phyloP scores from a whole-genome alignment of 768 basidiomycete species.

The Leccinum variicolor region DNA sequence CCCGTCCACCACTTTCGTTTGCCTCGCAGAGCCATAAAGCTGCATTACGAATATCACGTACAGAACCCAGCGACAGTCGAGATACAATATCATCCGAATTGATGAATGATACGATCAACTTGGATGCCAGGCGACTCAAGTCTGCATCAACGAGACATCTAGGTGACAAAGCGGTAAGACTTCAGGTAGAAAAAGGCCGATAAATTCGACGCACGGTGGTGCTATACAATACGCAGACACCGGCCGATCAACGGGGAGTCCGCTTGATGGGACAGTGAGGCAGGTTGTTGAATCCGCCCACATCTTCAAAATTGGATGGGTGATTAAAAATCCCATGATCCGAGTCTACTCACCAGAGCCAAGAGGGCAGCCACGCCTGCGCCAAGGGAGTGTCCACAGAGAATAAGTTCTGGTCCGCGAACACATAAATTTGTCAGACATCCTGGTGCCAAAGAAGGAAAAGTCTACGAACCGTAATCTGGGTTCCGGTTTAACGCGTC shows the following conservation, averaged over 20 bases:
- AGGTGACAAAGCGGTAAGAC: constrained; percentile 1
- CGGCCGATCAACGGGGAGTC: constrained; percentile 61
- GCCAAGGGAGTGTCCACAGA: constrained; percentile 83
- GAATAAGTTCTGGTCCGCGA: constrained; percentile 51
- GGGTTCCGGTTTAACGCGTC: constrained; percentile 67
- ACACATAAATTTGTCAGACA: constrained; percentile 1
- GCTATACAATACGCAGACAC: constrained; percentile 78
- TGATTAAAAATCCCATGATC: neutral
- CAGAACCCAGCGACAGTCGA: constrained; percentile 71
- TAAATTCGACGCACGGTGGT: constrained; percentile 57
- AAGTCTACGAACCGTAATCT: constrained; percentile 57
- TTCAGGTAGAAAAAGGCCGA: neutral
- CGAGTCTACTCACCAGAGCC: constrained; percentile 52
- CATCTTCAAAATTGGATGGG: constrained; percentile 46
- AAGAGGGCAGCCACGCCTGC: constrained; percentile 77
- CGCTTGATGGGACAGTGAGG: constrained; percentile 61
- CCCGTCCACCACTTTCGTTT: constrained; percentile 39
- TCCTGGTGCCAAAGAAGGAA: neutral
- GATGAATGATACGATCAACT: constrained; percentile 72
- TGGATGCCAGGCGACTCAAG: constrained; percentile 55
- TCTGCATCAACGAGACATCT: constrained; percentile 63
- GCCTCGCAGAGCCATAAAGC: constrained; percentile 80
- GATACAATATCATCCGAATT: constrained; percentile 83
- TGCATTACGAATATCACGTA: constrained; percentile 71
- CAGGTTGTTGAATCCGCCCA: constrained; percentile 85